Evolutionary conservation across 768 basidiomycete species (phyloP).

Genomic region (Mycena capillaripes): DNA sequence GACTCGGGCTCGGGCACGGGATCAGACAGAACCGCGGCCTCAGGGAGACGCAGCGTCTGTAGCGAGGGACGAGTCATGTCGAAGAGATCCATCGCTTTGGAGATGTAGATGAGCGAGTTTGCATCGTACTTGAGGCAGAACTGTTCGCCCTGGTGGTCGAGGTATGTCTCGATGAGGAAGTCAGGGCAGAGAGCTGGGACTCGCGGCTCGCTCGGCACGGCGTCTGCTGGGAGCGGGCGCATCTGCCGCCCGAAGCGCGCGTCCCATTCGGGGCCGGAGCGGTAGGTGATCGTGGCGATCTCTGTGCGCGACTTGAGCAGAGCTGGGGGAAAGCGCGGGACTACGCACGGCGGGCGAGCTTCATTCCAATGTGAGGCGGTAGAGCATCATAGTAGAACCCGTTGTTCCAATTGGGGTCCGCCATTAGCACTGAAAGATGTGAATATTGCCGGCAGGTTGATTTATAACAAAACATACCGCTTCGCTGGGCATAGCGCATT

Average conservation of each 20-base stretch:
- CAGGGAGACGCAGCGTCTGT: conserved; percentile 70
- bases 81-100: conserved; percentile 99
- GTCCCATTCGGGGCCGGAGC: conserved; percentile 99
- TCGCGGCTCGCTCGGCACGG: conserved; percentile 48
- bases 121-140: conserved; percentile 99
- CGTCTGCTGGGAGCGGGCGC: conserved; percentile 56
- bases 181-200: conserved; percentile 93
- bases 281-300: conserved; percentile 99
- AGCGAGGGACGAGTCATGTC: conserved; percentile 91
- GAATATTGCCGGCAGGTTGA: conserved; percentile 11
- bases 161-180: conserved; percentile 98
- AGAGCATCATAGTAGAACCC: conserved; percentile 96
- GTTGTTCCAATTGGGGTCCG: conserved; percentile 99
- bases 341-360: conserved; percentile 89
- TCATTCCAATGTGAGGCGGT: conserved; percentile 99
- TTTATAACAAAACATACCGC: conserved; percentile 69
- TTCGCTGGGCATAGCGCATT: conserved; percentile 96
- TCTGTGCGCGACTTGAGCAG: conserved; percentile 61
- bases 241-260: conserved; percentile 92
- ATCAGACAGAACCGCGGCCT: conserved; percentile 42
- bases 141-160: conserved; percentile 96
- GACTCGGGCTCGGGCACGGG: conserved; percentile 42
- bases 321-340: not conserved
- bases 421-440: conserved; percentile 88
- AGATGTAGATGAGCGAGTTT: conserved; percentile 98